Evolutionary conservation across 176 grass and related monocot genomes (phyloP).

Genomic region (Alopecurus myosuroides): DNA sequence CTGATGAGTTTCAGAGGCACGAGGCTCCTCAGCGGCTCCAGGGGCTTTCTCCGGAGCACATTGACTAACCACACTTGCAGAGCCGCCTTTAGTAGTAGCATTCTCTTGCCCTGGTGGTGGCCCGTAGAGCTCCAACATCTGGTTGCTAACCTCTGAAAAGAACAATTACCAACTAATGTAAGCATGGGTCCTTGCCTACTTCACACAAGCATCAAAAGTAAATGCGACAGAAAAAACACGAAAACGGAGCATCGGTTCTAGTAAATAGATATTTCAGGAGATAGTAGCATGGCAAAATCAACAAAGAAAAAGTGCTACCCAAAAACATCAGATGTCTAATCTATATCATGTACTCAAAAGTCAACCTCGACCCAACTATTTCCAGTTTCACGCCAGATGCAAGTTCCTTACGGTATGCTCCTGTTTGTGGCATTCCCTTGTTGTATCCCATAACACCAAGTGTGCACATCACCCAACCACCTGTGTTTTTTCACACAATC

Average conservation of each 20-base stretch:
- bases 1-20: constrained; percentile 25
- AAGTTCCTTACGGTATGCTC: not conserved
- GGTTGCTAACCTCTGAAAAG: constrained; percentile 91
- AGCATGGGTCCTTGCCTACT: not conserved
- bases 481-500: not conserved
- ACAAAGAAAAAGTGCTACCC: not conserved
- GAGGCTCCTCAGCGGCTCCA: constrained; percentile 33
- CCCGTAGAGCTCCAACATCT: constrained; percentile 84
- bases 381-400: not conserved
- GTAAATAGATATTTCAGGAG: not conserved
- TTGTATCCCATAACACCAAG: not conserved
- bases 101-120: constrained; percentile 51
- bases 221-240: not conserved
- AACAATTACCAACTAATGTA: not conserved
- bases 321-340: not conserved
- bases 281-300: not conserved
- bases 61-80: constrained; percentile 41
- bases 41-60: constrained; percentile 26
- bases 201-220: not conserved
- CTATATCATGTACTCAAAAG: not conserved
- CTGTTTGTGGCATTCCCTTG: not conserved
- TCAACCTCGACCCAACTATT: not conserved
- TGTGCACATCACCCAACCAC: not conserved
- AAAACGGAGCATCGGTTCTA: not conserved
- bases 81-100: constrained; percentile 53